Evolutionary conservation across 257 asterid species (phyloP).

Genomic region (Primulina eburnea): DNA sequence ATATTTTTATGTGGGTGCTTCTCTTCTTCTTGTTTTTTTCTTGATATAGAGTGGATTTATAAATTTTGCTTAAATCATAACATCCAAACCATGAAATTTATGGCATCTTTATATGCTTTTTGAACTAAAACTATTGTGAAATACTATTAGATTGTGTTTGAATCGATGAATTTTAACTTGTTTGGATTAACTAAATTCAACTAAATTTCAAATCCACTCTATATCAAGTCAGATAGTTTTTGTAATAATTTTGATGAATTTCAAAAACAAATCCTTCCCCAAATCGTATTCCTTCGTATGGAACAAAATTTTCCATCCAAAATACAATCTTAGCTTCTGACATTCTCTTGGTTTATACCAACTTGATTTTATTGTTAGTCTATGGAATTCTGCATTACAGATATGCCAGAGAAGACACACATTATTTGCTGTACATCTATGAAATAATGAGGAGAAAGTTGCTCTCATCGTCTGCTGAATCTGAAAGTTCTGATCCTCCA

Average conservation of each 20-base stretch:
- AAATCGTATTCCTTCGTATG: no score
- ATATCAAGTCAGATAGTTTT: no score
- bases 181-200: no score
- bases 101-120: neutral
- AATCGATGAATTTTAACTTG: no score
- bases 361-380: slow-evolving; percentile 18
- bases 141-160: no score
- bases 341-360: slow-evolving; percentile 17
- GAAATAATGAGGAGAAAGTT: slow-evolving; percentile 75
- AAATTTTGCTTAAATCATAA: no score
- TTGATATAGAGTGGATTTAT: no score
- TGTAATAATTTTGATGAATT: no score
- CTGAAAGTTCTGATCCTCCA: slow-evolving; percentile 65
- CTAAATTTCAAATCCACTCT: no score
- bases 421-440: slow-evolving; percentile 83
- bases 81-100: neutral
- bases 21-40: neutral
- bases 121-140: no score
- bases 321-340: neutral
- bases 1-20: neutral
- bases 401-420: slow-evolving; percentile 98
- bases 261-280: no score
- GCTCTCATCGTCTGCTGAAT: slow-evolving; percentile 43
- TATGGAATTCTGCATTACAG: slow-evolving; percentile 36
- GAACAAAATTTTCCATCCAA: neutral